Conservation (phyloP, 108 stramenopile genomes). For the Nitzschia palea region DNA sequence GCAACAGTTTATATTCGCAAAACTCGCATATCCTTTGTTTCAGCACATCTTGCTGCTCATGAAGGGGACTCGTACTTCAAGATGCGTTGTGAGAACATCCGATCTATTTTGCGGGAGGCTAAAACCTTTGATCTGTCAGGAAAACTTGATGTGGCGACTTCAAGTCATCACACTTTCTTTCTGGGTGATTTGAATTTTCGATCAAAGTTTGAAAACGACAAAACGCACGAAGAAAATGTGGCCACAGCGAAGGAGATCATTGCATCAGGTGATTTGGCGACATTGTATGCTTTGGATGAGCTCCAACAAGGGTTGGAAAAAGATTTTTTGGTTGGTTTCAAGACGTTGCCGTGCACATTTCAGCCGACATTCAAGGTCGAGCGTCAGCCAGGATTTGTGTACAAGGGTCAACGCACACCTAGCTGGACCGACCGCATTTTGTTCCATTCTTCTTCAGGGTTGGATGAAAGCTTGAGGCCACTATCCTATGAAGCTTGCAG, state of each 20-base stretch:
- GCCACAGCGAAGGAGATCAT: constrained; percentile 22
- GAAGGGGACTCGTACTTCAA: constrained; percentile 40
- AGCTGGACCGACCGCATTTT: constrained; percentile 76
- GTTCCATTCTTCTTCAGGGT: constrained; percentile 45
- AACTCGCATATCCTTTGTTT: constrained; percentile 38
- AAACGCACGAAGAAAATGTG: constrained; percentile 35
- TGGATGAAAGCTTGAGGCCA: constrained; percentile 46
- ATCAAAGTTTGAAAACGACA: constrained; percentile 10
- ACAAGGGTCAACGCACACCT: constrained; percentile 61
- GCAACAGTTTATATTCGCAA: constrained; percentile 24
- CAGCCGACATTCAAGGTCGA: constrained; percentile 75
- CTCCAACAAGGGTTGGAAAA: constrained; percentile 32
- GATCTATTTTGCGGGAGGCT: constrained; percentile 32
- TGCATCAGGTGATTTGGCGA: constrained; percentile 14
- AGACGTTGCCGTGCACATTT: constrained; percentile 54
- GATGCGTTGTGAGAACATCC: constrained; percentile 27
- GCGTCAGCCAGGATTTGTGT: constrained; percentile 40
- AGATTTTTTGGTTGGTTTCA: constrained; percentile 38
- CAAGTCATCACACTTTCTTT: constrained; percentile 52
- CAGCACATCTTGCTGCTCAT: constrained; percentile 50
- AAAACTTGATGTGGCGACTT: constrained; percentile 41
- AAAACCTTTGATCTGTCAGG: constrained; percentile 3
- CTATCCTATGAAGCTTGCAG: constrained; percentile 59
- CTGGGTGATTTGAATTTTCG: constrained; percentile 63
- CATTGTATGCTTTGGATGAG: constrained; percentile 42